Base-by-base conservation (phyloP, 2,329 filamentous ascomycete genomes). In the Aspergillus latus region DNA sequence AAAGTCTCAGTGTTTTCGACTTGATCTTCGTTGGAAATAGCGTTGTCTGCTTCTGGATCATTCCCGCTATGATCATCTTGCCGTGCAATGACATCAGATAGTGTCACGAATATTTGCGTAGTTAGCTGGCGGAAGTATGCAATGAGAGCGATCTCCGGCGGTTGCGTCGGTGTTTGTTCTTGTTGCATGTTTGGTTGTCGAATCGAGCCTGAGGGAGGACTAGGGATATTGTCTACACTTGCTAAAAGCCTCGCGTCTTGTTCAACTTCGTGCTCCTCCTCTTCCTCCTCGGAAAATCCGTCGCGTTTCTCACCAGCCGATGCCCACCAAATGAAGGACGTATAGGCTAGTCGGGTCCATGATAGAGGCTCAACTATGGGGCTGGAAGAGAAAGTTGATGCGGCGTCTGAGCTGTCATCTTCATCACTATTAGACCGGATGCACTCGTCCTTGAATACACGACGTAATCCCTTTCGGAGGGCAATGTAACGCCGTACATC, bases 401-500 rank as follows among this genome's bases (percentile, higher is more conserved):
- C 68, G 7, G 65, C 66, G 29, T 76, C 73, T 36, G 71, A 70
- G 48, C 76, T 72, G 39, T 73, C 72, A 49, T 74, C 66, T 4
- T 63, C 60, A 34, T 64, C 66, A 51, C 64, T 68, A 37, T 69
- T 67, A 34, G 58, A 29, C 28, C 52, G 52, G 39, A 62, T 58
- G 37, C 63, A 52, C 28, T 62, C 56, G 47, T 65, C 60, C 11
- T 58, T 61, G 28, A 66, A 63, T 42, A 72, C 61, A 46, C 68
- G 70, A 29, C 64, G 69, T 8, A 95, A 78, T 4, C 87, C 88
- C 59, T 79, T 79, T 49, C 83, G 82, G 9, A 96, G 81, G 15
- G 86, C 80, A 47, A 83, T 81, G 74, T 89, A 97, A 21, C 93
- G 88, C 28, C 90, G 85, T 11, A 94, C 81, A 71, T 99, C 94